phyloP scores from a whole-genome alignment of 2,329 filamentous ascomycete species.

The Colletotrichum eremochloae region DNA sequence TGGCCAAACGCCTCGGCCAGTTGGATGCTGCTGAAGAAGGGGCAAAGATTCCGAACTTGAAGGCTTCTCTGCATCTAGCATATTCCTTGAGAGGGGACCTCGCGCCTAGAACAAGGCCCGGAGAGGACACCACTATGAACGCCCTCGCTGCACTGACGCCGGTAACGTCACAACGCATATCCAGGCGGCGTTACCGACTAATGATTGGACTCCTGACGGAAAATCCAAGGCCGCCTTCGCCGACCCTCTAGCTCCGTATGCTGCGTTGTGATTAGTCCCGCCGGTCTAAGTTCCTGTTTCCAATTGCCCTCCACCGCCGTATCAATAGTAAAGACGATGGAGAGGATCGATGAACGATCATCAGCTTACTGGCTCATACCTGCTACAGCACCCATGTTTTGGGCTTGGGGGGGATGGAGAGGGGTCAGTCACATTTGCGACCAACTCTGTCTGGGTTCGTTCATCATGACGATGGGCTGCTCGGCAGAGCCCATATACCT shows the following conservation, averaged over 20 bases:
- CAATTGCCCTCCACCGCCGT: not conserved
- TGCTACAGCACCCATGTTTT: not conserved
- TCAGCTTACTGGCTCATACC: not conserved
- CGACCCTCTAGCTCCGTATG: not conserved
- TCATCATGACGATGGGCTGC: not conserved
- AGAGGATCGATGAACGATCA: not conserved
- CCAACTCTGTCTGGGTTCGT: not conserved
- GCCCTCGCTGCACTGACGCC: not conserved
- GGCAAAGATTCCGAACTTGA: not conserved
- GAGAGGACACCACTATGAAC: not conserved
- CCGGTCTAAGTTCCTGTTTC: not conserved
- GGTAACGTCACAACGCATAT: not conserved
- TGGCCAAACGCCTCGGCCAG: not conserved
- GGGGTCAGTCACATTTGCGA: not conserved
- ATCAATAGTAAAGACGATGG: too few relatives aligned
- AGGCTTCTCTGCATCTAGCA: not conserved
- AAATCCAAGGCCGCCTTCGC: not conserved
- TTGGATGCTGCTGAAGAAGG: not conserved
- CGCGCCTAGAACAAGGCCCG: not conserved
- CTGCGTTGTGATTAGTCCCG: not conserved
- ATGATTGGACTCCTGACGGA: not conserved
- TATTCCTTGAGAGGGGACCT: too few relatives aligned
- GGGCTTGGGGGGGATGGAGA: too few relatives aligned
- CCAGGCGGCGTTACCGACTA: not conserved
- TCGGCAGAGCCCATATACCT: not conserved